These are phyloP conservation scores for Diplotaxis tenuifolia DNA, from an alignment of 345 rosid species.

Conservation along the genomic window DNA sequence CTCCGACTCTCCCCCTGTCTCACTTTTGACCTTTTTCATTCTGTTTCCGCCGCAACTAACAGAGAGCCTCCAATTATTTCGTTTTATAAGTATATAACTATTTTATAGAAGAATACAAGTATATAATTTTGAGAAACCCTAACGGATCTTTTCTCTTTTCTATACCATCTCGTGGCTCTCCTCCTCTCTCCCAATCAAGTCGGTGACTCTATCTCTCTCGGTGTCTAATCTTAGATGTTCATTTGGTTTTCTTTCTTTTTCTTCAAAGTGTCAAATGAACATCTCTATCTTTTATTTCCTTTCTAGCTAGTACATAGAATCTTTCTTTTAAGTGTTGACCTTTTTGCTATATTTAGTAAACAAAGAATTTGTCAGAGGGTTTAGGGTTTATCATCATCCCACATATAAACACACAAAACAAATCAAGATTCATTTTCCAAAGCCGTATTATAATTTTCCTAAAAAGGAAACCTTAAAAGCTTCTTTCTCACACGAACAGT, in stretches of 20 bases:
- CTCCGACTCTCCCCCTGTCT: neutral
- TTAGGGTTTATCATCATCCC: slow-evolving; percentile 25
- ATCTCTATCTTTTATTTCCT: neutral
- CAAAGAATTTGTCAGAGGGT: slow-evolving; percentile 21
- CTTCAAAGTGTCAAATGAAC: neutral
- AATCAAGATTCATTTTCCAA: slow-evolving; percentile 9
- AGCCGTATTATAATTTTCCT: neutral
- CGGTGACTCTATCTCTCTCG: neutral
- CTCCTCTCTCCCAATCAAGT: slow-evolving; percentile 22
- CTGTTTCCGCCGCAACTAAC: neutral
- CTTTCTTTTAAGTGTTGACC: neutral
- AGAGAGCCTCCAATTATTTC: neutral
- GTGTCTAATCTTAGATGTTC: neutral
- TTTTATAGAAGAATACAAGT: no score
- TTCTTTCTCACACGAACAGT: neutral
- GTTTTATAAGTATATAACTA: no score
- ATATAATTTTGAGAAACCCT: slow-evolving; percentile 5
- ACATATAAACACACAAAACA: neutral
- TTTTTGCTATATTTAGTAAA: slow-evolving; percentile 15
- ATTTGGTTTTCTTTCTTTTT: neutral
- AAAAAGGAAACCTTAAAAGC: neutral
- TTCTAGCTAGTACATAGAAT: neutral
- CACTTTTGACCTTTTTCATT: neutral
- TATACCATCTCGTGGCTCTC: slow-evolving; percentile 7
- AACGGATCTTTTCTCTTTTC: slow-evolving; percentile 5